Percentiles rank a stretch among this genome's conserved stretches.
Evolutionary conservation across 371 early-diverging fungal species (phyloP).

Genomic region (Mortierella sp.): DNA sequence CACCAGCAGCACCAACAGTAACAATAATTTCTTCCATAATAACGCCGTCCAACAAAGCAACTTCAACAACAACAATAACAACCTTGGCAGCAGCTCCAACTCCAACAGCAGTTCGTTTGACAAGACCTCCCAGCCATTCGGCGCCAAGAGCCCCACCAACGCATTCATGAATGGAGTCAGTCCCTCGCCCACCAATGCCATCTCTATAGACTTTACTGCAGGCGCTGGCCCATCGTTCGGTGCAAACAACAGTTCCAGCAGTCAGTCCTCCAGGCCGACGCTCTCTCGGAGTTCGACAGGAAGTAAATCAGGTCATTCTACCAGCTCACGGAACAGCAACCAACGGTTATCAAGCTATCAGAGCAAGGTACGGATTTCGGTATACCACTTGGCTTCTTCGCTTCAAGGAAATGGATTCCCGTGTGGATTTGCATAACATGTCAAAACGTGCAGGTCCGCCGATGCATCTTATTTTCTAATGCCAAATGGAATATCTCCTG

Average conservation of each 20-base stretch:
- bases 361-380: slow-evolving; percentile 33
- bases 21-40: slow-evolving; percentile 36
- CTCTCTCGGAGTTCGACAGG: slow-evolving; percentile 55
- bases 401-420: background rate
- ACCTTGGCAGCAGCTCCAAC: slow-evolving; percentile 3
- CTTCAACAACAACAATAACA: background rate
- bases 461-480: background rate
- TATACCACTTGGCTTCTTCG: background rate
- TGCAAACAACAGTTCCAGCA: slow-evolving; percentile 16
- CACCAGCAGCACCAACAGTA: slow-evolving; percentile 19
- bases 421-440: slow-evolving; percentile 1
- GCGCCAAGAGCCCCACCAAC: slow-evolving; percentile 30
- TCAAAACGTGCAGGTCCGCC: background rate
- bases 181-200: slow-evolving; percentile 51
- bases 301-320: slow-evolving; percentile 38
- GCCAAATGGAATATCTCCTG: background rate
- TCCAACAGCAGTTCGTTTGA: slow-evolving; percentile 3
- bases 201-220: slow-evolving; percentile 44
- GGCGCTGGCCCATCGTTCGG: slow-evolving; percentile 23
- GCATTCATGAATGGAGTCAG: slow-evolving; percentile 38
- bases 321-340: slow-evolving; percentile 38
- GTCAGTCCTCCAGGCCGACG: slow-evolving; percentile 23
- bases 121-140: slow-evolving; percentile 12
- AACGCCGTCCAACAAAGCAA: slow-evolving; percentile 16
- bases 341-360: slow-evolving; percentile 47